These are phyloP conservation scores for Eragrostis tef DNA, from an alignment of 202 grass and related monocot genomes.

Conservation along the genomic window DNA sequence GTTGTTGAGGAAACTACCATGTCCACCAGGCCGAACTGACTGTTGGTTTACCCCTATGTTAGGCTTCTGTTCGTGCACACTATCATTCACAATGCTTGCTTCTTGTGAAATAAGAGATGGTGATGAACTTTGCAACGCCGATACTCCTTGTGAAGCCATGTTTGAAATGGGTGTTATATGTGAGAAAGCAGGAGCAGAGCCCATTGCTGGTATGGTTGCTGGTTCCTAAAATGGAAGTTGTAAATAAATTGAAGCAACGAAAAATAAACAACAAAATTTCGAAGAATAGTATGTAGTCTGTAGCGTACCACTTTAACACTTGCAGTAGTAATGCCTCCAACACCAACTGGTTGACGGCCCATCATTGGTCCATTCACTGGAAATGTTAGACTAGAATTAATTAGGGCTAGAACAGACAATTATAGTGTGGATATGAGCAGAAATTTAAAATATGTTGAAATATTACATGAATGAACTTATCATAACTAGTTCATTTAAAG, in stretches of 20 bases:
- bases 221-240: conserved; percentile 69
- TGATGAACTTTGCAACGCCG: conserved; percentile 69
- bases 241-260: conserved; percentile 15
- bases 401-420: conserved; percentile 35
- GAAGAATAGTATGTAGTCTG: conserved; percentile 27
- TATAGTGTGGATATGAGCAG: conserved; percentile 28
- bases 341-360: conserved; percentile 57
- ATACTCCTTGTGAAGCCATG: conserved; percentile 68
- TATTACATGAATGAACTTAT: conserved; percentile 22
- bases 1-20: conserved; percentile 86
- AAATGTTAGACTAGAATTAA: conserved; percentile 42
- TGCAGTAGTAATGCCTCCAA: conserved; percentile 55
- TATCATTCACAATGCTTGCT: conserved; percentile 69
- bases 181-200: conserved; percentile 64
- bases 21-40: conserved; percentile 64
- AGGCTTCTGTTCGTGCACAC: conserved; percentile 81
- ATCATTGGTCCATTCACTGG: conserved; percentile 70
- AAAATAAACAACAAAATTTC: conserved; percentile 25
- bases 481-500: conserved; percentile 19
- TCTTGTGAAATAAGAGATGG: conserved; percentile 88
- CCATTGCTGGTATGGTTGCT: conserved; percentile 59
- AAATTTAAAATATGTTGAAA: conserved; percentile 6
- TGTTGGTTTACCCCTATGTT: conserved; percentile 62
- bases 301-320: conserved; percentile 82
- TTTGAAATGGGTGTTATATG: conserved; percentile 62